These are phyloP conservation scores for Wickerhamia fluorescens DNA, from an alignment of 805 yeast species.

Conservation along the genomic window DNA sequence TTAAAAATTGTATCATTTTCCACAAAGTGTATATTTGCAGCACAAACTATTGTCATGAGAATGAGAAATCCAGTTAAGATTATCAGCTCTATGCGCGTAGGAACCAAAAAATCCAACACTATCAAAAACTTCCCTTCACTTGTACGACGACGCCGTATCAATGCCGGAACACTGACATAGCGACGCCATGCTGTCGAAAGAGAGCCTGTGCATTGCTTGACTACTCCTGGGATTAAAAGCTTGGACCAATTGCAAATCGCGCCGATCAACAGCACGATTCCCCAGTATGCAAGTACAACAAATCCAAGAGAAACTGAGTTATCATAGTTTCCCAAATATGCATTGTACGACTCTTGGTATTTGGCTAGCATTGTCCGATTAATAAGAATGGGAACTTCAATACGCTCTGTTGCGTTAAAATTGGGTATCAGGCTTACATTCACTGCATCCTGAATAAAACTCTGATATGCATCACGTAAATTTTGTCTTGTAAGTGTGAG, in stretches of 20 bases:
- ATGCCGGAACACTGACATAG: slow-evolving; percentile 15
- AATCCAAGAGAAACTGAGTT: slow-evolving; percentile 20
- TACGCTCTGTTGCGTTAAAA: slow-evolving; percentile 15
- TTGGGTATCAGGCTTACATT: slow-evolving; percentile 12
- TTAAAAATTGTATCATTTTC: slow-evolving; percentile 10
- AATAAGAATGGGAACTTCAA: slow-evolving; percentile 18
- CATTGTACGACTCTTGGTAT: slow-evolving; percentile 9
- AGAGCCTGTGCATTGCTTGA: slow-evolving; percentile 22
- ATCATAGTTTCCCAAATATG: slow-evolving; percentile 17
- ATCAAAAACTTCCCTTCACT: slow-evolving; percentile 10
- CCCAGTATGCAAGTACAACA: slow-evolving; percentile 17
- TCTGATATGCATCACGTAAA: slow-evolving; percentile 8
- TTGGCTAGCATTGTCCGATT: slow-evolving; percentile 7
- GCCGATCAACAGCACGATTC: slow-evolving; percentile 6
- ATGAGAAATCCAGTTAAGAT: slow-evolving; percentile 17
- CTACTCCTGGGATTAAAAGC: slow-evolving; percentile 25
- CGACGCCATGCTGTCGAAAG: slow-evolving; percentile 8
- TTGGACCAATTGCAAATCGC: slow-evolving; percentile 7
- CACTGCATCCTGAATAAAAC: slow-evolving; percentile 11
- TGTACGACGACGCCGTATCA: slow-evolving; percentile 13
- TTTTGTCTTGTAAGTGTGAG: slow-evolving; percentile 15
- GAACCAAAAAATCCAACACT: slow-evolving; percentile 21
- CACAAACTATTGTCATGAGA: slow-evolving; percentile 9
- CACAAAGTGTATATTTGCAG: slow-evolving; percentile 6
- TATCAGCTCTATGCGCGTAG: slow-evolving; percentile 30